These are phyloP conservation scores for Suhomyces kunorum DNA, from an alignment of 1,139 yeast genomes.

Conservation along the genomic window DNA sequence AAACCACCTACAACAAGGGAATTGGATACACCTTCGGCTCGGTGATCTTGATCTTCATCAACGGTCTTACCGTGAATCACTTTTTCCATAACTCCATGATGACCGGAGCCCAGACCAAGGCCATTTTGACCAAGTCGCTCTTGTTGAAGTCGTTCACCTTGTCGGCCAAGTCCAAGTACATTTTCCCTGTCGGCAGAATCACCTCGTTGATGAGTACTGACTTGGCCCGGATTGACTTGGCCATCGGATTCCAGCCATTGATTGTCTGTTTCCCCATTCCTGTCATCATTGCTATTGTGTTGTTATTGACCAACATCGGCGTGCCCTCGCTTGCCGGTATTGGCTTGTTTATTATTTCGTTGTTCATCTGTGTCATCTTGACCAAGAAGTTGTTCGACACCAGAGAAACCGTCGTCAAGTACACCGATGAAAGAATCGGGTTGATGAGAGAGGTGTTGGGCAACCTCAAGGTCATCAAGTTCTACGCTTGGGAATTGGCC, in stretches of 20 bases:
- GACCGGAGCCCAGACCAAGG: conserved; percentile 49
- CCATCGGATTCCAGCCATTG: conserved; percentile 49
- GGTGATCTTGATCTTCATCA: conserved; percentile 39
- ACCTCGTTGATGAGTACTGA: conserved; percentile 50
- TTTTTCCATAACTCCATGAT: conserved; percentile 48
- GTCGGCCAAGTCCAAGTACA: conserved; percentile 35
- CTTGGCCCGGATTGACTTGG: conserved; percentile 48
- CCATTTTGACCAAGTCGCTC: conserved; percentile 42
- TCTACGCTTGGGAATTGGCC: conserved; percentile 52
- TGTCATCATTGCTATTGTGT: conserved; percentile 40
- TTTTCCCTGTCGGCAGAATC: conserved; percentile 43
- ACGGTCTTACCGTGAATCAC: conserved; percentile 47
- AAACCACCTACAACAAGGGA: conserved; percentile 37
- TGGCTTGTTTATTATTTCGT: conserved; percentile 44
- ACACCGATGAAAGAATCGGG: conserved; percentile 44
- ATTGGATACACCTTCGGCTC: conserved; percentile 46
- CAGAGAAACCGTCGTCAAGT: conserved; percentile 43
- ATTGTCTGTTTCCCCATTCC: conserved; percentile 49
- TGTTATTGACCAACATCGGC: conserved; percentile 40
- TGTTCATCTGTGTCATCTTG: conserved; percentile 39
- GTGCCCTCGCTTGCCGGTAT: conserved; percentile 46
- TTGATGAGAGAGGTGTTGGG: conserved; percentile 47
- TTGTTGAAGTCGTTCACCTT: conserved; percentile 43
- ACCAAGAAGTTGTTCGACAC: conserved; percentile 38
- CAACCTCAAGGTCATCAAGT: conserved; percentile 47